Evolutionary conservation across 2,329 filamentous ascomycete genomes (phyloP), one percentile per base, ranked within the genome.

Genomic region (Xylariaceae sp.): DNA sequence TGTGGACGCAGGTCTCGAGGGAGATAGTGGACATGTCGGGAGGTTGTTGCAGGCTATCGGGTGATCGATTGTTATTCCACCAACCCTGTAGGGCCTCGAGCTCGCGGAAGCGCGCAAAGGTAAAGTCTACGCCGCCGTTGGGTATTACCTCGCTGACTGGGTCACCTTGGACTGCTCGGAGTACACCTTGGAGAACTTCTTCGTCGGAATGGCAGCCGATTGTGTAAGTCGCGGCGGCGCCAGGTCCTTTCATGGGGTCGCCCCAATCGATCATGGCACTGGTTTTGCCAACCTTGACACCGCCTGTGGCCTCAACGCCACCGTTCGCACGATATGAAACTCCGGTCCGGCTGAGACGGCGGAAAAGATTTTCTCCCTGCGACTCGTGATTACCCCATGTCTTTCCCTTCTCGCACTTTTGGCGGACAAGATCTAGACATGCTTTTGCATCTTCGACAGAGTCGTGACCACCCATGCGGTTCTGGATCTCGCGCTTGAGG

Each of bases 351-450:
- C 76, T 79, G 4, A 98, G 75, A 8, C 92, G 82, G 55, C 85
- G 86, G 73, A 97, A 98, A 40, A 98, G 82, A 55, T 89, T 92
- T 68, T 98, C 93, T 33, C 83, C 84, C 37, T 83, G 83, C 2
- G 82, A 77, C 35, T 95, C 89, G 40, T 81, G 81, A 0, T 85
- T 85, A 27, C 89, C 93, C 88, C 91, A 98, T 20, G 74, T 68
- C 53, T 86, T 87, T 33, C 93, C 93, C 67, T 88, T 93, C 65
- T 97, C 91, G 64, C 92, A 96, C 66, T 98, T 98, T 62, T 92
- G 85, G 67, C 93, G 95, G 38, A 97, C 82, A 2, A 98, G 83
- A 59, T 97, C 91, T 12, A 98, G 82, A 53, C 90, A 94, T 3
- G 93, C 90, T 54, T 79, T 83, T 12, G 93, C 90, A 64, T 98